Evolutionary conservation across 768 basidiomycete genomes (phyloP), one percentile per base, ranked within the genome.

Genomic region (Termitomyces sp.): DNA sequence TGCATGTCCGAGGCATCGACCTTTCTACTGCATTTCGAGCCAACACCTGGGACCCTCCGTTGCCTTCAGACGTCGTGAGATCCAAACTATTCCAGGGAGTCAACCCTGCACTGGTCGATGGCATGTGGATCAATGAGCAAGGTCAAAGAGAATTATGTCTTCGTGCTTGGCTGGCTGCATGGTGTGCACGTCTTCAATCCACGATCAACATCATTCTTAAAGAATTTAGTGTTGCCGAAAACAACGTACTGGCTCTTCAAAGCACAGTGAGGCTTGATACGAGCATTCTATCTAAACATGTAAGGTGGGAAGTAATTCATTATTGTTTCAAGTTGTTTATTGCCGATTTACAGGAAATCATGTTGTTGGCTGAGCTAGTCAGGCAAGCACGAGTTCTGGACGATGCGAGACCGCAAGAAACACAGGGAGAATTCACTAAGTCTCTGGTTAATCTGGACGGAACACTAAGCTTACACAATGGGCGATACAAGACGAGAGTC

Each of bases 401-500:
- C 19, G 62, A 57, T 1, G 60, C 61, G 1, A 70, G 67, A 51
- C 74, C 79, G 0, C 68, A 62, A 44, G 71, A 70, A 40, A 62
- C 59, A 3, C 58, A 58, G 0, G 72, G 67, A 49, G 76, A 78
- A 41, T 75, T 78, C 56, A 63, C 56, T 2, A 47, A 53, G 1
- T 66, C 67, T 10, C 57, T 56, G 15, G 11, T 65, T 6, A 63
- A 59, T 35, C 57, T 62, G 17, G 65, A 71, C 10, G 75, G 72
- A 1, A 62, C 60, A 3, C 42, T 73, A 17, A 55, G 64, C 11
- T 46, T 80, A 2, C 57, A 61, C 14, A 79, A 79, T 59, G 58
- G 71, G 3, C 70, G 76, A 2, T 81, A 70, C 65, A 78, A 75
- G 50, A 77, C 68, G 1, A 64, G 75, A 38, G 66, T 79, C 2